Conservation (phyloP, 2,329 filamentous ascomycete genomes). For the Pseudogymnoascus sp. region DNA sequence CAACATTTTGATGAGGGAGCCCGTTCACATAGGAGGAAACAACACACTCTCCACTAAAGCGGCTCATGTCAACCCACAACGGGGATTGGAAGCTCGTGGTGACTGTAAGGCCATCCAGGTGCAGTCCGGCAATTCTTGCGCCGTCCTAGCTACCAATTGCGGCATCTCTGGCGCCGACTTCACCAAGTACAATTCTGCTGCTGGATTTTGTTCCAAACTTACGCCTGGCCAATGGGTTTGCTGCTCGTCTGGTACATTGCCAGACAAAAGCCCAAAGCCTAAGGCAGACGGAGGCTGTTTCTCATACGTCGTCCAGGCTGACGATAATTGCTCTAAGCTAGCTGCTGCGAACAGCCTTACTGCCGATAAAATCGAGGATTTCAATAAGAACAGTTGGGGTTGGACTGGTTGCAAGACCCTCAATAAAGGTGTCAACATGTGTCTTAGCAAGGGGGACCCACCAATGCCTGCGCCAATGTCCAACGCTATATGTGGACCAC, state of each 20-base stretch:
- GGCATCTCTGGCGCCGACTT: conserved; percentile 21
- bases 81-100: not conserved
- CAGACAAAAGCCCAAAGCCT: not conserved
- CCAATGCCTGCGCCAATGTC: not conserved
- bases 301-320: not conserved
- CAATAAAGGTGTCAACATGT: not conserved
- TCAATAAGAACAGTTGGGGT: not conserved
- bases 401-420: not conserved
- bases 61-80: not conserved
- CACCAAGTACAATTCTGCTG: conserved; percentile 24
- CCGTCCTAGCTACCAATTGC: conserved; percentile 20
- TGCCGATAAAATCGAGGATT: not conserved
- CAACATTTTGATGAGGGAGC: too few species aligned
- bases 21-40: too few species aligned
- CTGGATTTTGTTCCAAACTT: conserved; percentile 29
- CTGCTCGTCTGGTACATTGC: not conserved
- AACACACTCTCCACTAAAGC: too few species aligned
- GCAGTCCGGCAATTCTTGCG: conserved; percentile 22
- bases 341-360: not conserved
- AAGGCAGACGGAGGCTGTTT: not conserved
- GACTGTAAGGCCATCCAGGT: conserved; percentile 12
- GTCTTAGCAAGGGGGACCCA: not conserved
- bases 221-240: conserved; percentile 7
- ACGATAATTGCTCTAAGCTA: not conserved
- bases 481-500: not conserved